A percentile compares a stretch with the other conserved stretches of the same genome.
Conservation (phyloP, 257 asterid genomes). For the Sherardia arvensis region DNA sequence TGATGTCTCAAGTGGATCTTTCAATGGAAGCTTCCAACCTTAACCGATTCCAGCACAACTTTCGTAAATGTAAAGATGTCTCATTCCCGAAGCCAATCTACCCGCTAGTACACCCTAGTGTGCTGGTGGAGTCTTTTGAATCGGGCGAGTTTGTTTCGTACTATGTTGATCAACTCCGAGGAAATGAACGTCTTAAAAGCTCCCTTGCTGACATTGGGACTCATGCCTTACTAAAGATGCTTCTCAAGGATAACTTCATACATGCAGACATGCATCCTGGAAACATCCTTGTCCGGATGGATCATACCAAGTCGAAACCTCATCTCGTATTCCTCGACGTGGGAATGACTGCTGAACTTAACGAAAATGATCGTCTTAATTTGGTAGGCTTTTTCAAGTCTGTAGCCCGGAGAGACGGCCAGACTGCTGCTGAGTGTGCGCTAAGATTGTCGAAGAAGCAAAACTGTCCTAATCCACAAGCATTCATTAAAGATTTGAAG, state of each 20-base stretch:
- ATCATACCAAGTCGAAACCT: slow-evolving; percentile 33
- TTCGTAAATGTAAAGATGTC: slow-evolving; percentile 21
- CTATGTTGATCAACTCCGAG: slow-evolving; percentile 20
- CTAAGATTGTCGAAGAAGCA: slow-evolving; percentile 31
- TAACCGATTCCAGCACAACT: slow-evolving; percentile 23
- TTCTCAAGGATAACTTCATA: slow-evolving; percentile 34
- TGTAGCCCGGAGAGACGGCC: slow-evolving; percentile 37
- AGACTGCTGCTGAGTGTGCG: slow-evolving; percentile 27
- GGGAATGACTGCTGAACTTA: slow-evolving; percentile 43
- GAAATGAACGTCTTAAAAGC: slow-evolving; percentile 24
- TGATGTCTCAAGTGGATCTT: slow-evolving; percentile 31
- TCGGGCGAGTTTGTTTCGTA: slow-evolving; percentile 22
- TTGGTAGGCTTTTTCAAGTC: slow-evolving; percentile 31
- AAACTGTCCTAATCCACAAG: slow-evolving; percentile 31
- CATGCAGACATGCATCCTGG: slow-evolving; percentile 50
- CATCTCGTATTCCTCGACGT: slow-evolving; percentile 39
- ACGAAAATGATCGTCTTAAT: slow-evolving; percentile 22
- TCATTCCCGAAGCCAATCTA: slow-evolving; percentile 26
- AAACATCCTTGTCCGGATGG: slow-evolving; percentile 34
- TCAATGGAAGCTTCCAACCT: slow-evolving; percentile 27
- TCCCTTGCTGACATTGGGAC: slow-evolving; percentile 23
- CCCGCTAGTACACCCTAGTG: slow-evolving; percentile 24
- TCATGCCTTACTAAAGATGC: slow-evolving; percentile 25
- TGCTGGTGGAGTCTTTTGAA: slow-evolving; percentile 27
- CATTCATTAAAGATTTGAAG: slow-evolving; percentile 47